Evolutionary conservation across 2,329 filamentous ascomycete species (phyloP), one percentile per base, ranked within the genome.

Genomic region (Zopfia rhizophila): DNA sequence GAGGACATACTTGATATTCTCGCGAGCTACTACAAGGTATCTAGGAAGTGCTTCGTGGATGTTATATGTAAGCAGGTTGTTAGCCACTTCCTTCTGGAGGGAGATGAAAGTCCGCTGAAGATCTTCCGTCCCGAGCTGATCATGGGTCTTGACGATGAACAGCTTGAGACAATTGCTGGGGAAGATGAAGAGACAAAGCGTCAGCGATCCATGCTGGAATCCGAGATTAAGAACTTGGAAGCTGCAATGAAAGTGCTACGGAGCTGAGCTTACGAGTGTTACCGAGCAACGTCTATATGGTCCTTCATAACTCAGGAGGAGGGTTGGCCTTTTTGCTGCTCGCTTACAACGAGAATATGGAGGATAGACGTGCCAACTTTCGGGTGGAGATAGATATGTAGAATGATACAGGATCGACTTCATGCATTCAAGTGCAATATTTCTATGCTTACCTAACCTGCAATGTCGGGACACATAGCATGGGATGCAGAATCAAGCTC

Each of bases 31-130:
- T 89, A 89, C 70, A 77, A 82, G 18, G 79, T 87, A 1, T 76
- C 84, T 0, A 75, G 74, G 10, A 81, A 82, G 57, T 78, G 84
- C 0, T 87, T 90, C 45, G 77, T 87, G 2, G 86, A 90, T 54
- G 79, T 75, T 3, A 65, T 90, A 2, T 84, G 76, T 57, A 78
- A 79, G 49, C 85, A 88, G 51, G 82, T 78, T 0, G 70, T 82
- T 2, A 78, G 81, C 30, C 69, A 84, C 56, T 75, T 75, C 47
- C 72, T 89, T 0, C 66, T 88, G 0, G 69, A 68, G 1, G 77
- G 79, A 0, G 58, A 74, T 0, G 52, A 73, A 0, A 80, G 46
- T 19, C 53, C 48, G 7, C 41, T 59, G 7, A 40, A 23, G n/a
- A 14, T 56, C 10, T 45, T 56, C 28, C 33, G 28, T n/a, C 12